Conservation (phyloP, 805 yeast species). For the Monosporozyma servazzii region DNA sequence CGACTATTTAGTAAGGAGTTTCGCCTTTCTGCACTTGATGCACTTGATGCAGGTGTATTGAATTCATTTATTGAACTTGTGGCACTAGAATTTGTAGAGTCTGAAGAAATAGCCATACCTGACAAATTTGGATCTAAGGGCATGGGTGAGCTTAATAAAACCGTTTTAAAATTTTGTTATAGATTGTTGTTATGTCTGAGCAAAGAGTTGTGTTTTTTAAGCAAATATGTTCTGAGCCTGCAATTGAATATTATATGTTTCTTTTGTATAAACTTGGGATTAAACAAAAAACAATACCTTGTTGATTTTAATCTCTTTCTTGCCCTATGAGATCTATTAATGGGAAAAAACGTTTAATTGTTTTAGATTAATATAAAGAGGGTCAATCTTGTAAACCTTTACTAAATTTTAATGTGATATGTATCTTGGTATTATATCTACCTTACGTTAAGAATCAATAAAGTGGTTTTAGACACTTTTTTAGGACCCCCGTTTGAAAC, state of each 20-base stretch:
- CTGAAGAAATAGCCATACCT: not conserved
- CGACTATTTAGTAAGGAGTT: not conserved
- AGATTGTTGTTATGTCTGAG: too few relatives aligned
- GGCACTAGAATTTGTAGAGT: not conserved
- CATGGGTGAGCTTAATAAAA: not conserved
- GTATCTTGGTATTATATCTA: not conserved
- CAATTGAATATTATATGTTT: not conserved
- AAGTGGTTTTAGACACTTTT: not conserved
- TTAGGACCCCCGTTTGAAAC: not conserved
- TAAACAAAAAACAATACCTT: not conserved
- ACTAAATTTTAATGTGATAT: not conserved
- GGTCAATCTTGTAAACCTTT: too few relatives aligned
- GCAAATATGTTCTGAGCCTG: not conserved
- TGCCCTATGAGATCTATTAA: too few relatives aligned
- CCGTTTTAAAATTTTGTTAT: not conserved
- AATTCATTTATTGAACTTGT: not conserved
- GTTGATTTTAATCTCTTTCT: not conserved
- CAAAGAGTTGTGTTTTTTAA: not conserved
- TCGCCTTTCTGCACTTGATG: not conserved
- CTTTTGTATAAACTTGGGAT: not conserved
- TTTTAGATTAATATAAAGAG: too few relatives aligned
- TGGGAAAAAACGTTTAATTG: too few relatives aligned
- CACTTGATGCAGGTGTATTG: not conserved
- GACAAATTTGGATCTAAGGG: not conserved
- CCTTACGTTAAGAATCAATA: not conserved